Evolutionary conservation across 148 eudicot genomes (phyloP).

Genomic region (Fagopyrum tataricum): DNA sequence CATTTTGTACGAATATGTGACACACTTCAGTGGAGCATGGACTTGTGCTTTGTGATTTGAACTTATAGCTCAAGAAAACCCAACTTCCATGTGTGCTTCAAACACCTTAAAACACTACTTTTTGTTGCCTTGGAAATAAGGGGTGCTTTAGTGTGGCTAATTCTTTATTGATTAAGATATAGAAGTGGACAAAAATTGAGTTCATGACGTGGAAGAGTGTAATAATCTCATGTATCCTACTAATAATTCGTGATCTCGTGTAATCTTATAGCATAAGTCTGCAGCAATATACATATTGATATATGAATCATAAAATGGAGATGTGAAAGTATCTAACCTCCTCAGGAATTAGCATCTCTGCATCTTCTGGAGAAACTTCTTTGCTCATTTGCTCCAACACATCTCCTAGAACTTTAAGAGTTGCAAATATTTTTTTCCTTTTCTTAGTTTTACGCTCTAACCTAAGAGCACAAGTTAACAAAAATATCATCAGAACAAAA

Average conservation of each 20-base stretch:
- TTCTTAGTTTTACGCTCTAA: constrained; percentile 84
- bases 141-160: no score
- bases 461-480: constrained; percentile 24
- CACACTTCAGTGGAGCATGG: no score
- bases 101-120: no score
- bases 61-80: no score
- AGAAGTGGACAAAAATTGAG: background rate
- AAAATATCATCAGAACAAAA: background rate
- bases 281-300: background rate
- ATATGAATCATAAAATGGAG: background rate
- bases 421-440: constrained; percentile 87
- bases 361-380: constrained; percentile 91
- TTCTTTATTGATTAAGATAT: no score
- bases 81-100: no score
- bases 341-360: constrained; percentile 72
- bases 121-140: no score
- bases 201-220: background rate
- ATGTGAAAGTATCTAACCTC: constrained; percentile 47
- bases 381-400: constrained; percentile 79
- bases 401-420: constrained; percentile 78
- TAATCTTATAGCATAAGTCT: background rate
- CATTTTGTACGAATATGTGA: no score
- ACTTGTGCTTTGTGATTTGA: no score
- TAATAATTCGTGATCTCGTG: background rate
- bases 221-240: background rate